Evolutionary conservation across 352 stramenopile species (phyloP).

Genomic region (Globisporangium spinosum): DNA sequence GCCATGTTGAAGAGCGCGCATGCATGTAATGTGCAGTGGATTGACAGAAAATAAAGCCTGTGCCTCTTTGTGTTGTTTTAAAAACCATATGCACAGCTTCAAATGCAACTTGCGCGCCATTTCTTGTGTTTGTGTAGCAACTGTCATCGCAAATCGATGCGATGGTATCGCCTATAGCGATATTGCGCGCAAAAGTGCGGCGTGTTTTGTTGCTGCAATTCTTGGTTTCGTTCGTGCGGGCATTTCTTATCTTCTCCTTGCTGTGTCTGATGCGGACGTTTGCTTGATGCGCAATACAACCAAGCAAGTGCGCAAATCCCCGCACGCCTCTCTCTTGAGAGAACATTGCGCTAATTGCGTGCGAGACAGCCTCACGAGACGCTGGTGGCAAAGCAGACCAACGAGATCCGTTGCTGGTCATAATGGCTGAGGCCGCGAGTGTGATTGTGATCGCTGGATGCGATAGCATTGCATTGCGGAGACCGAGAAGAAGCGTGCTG

Average conservation of each 20-base stretch:
- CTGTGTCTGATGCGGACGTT: background rate
- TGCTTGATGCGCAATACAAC: background rate
- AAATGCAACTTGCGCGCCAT: background rate
- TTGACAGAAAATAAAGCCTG: background rate
- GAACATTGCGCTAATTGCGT: background rate
- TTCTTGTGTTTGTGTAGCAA: no score
- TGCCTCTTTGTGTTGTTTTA: background rate
- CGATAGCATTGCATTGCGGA: background rate
- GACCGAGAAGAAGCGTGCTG: background rate
- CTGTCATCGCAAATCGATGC: no score
- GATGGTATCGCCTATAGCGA: no score
- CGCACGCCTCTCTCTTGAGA: background rate
- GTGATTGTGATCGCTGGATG: background rate
- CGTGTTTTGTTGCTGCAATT: background rate
- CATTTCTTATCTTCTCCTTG: no score
- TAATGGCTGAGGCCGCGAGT: no score
- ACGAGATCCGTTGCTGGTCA: background rate
- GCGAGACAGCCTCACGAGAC: background rate
- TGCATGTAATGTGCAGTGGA: background rate
- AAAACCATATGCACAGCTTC: background rate
- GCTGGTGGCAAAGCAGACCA: background rate
- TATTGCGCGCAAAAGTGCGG: background rate
- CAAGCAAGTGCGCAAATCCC: background rate
- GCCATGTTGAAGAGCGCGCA: background rate
- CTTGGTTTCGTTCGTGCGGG: background rate